phyloP scores from a whole-genome alignment of 495 filamentous ascomycete species.

The Rhypophila decipiens region DNA sequence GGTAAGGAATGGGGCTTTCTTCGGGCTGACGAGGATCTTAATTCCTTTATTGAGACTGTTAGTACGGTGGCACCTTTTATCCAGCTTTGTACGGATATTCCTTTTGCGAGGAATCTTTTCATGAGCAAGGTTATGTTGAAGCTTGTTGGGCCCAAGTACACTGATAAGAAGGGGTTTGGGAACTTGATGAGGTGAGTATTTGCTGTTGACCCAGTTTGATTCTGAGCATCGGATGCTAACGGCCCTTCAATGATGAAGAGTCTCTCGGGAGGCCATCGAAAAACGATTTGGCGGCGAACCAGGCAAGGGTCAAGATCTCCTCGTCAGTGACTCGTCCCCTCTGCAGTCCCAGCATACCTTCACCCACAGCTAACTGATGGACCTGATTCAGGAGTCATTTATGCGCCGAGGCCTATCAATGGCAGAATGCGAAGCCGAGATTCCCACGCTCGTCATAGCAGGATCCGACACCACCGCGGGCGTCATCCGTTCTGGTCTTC shows the following conservation, averaged over 20 bases:
- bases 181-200: background rate
- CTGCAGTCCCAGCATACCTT: too few species aligned
- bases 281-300: background rate
- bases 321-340: background rate
- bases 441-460: conserved; percentile 35
- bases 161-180: background rate
- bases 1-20: conserved; percentile 19
- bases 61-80: background rate
- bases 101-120: background rate
- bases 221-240: too few species aligned
- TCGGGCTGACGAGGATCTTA: background rate
- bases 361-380: background rate
- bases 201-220: background rate
- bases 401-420: conserved; percentile 1
- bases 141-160: background rate
- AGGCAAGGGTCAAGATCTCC: background rate
- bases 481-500: conserved; percentile 47
- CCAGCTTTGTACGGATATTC: background rate
- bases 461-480: conserved; percentile 58
- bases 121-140: background rate
- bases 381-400: background rate
- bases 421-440: conserved; percentile 1
- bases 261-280: background rate
- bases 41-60: background rate
- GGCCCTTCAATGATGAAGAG: background rate